phyloP scores from a whole-genome alignment of 176 grass and related monocot genomes.

The Oryza glaberrima region DNA sequence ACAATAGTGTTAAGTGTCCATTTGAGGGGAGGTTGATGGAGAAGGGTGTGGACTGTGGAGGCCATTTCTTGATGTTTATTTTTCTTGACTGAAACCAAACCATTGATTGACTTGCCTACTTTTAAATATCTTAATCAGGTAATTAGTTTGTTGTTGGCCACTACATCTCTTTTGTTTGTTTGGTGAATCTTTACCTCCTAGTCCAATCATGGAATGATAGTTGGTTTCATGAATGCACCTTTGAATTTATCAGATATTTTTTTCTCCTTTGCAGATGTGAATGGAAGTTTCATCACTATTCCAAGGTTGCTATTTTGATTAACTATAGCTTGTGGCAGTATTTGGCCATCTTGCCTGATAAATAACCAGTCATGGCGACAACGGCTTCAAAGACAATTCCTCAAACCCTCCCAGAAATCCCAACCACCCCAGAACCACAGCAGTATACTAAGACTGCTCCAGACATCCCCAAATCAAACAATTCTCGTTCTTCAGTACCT shows the following conservation, averaged over 20 bases:
- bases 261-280: not conserved
- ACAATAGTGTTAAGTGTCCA: constrained; percentile 6
- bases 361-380: not conserved
- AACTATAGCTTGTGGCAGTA: not conserved
- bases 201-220: not conserved
- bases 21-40: constrained; percentile 13
- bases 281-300: constrained; percentile 15
- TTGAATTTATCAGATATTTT: not conserved
- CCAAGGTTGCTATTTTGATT: constrained; percentile 1
- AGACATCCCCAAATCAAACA: constrained; percentile 36
- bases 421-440: constrained; percentile 31
- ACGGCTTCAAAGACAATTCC: constrained; percentile 47
- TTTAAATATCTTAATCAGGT: constrained; percentile 16
- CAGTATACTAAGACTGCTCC: constrained; percentile 15
- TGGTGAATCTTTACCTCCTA: constrained; percentile 9
- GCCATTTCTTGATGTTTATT: constrained; percentile 1
- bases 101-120: constrained; percentile 13
- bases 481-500: constrained; percentile 2
- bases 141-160: constrained; percentile 11
- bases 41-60: constrained; percentile 8
- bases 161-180: constrained; percentile 22
- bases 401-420: constrained; percentile 37
- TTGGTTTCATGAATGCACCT: constrained; percentile 5
- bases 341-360: constrained; percentile 12
- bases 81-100: not conserved